Evolutionary conservation across 495 filamentous ascomycete species (phyloP), one percentile per base, ranked within the genome.

Genomic region (Penicillium paxilli): DNA sequence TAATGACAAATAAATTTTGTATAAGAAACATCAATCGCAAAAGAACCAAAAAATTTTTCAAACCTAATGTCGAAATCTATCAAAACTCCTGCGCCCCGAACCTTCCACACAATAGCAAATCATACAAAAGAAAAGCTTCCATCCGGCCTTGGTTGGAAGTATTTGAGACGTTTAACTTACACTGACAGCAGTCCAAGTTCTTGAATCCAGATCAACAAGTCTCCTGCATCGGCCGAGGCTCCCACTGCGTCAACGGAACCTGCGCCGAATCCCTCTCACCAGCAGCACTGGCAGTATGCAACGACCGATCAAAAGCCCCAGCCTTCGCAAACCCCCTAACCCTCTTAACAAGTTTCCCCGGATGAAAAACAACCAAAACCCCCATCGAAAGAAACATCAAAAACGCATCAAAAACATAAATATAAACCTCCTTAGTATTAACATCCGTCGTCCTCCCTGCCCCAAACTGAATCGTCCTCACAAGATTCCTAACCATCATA

Each of bases 401-500:
- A 26, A 54, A 58, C 24, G 61, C 72, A 64, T 75, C 72, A 54
- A 73, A 73, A 0, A 75, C 61, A 58, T 75, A 75, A 21, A 75
- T 69, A 62, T 66, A 72, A 11, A 35, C 70, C 65, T 75, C 72
- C 38, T 64, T 51, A 7, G 44, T 63, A 20, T 62, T 64, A 16
- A 75, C 32, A 22, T 52, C 52, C n/a, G 64, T 44, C 24, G 41
- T 57, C 45, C 44, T 24, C 12, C 20, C 23, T 3, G 61, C 57
- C n/a, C 59, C 64, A 47, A 74, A 79, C 59, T 80, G 71, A 20
- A 79, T 63, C 25, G 69, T 68, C 17, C 77, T 49, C 12, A 77
- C 69, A 17, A 79, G 49, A 49, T 69, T 75, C 10, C 77, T 58
- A 5, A 77, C 14, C 54, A 77, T 66, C 47, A 79, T 61, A 4